Percentiles rank a stretch among this genome's conserved stretches.
These are phyloP conservation scores for Xylaria longipes DNA, from an alignment of 495 filamentous ascomycete species.

Conservation along the genomic window DNA sequence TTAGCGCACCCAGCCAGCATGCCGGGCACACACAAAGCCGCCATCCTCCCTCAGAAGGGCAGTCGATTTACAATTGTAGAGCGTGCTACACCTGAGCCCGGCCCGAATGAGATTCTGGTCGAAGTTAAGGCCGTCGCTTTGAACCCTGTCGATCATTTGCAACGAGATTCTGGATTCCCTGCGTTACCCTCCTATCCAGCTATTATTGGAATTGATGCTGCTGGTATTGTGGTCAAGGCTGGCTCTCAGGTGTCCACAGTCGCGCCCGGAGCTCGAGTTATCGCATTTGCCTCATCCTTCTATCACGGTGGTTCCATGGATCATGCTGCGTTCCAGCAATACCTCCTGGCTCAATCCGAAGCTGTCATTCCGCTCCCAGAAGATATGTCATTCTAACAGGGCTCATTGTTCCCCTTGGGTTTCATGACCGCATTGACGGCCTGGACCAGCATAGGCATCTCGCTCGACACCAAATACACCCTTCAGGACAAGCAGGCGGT, in stretches of 20 bases:
- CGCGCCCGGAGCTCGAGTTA: background rate
- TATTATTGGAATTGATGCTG: background rate
- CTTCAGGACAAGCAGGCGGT: conserved; percentile 33
- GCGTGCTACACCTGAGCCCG: background rate
- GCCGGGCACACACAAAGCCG: background rate
- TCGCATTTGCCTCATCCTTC: background rate
- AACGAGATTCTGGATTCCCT: background rate
- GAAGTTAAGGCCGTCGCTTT: background rate
- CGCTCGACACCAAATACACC: background rate
- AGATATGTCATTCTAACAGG: background rate
- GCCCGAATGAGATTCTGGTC: background rate
- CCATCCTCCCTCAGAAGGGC: background rate
- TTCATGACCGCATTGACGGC: background rate
- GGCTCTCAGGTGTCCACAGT: background rate
- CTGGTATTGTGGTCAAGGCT: background rate
- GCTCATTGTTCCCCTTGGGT: background rate
- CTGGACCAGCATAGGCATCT: background rate
- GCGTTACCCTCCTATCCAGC: background rate
- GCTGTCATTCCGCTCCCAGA: background rate
- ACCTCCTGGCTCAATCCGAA: background rate
- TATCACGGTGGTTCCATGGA: background rate
- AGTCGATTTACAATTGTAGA: background rate
- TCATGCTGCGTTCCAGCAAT: background rate
- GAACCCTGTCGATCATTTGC: background rate
- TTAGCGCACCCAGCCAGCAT: background rate